A percentile compares a stretch with the other conserved stretches of the same genome.
These are phyloP conservation scores for Chaetomiaceae sp. DNA, from an alignment of 2,329 filamentous ascomycete genomes.

Conservation along the genomic window DNA sequence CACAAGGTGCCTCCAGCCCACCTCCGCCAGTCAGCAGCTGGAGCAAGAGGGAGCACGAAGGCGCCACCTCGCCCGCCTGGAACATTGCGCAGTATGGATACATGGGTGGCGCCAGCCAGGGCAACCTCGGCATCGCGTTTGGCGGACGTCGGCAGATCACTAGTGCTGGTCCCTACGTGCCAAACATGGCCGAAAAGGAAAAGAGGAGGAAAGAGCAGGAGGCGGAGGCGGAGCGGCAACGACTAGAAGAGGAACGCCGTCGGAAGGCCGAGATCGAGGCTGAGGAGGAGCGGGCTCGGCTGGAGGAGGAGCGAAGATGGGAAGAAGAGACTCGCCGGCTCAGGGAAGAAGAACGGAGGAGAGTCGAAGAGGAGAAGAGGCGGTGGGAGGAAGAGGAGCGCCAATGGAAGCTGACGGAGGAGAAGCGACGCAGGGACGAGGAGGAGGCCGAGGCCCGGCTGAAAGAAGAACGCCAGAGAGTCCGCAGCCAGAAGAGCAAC, in stretches of 20 bases:
- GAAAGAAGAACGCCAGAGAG: constrained; percentile 58
- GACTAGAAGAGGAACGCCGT: constrained; percentile 45
- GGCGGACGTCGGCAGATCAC: constrained; percentile 91
- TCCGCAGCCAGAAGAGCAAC: constrained; percentile 52
- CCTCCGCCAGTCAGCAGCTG: constrained; percentile 68
- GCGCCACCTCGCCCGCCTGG: constrained; percentile 81
- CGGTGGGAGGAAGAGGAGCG: constrained; percentile 73
- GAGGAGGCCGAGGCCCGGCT: constrained; percentile 62
- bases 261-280: constrained; percentile 42
- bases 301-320: constrained; percentile 66
- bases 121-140: constrained; percentile 89
- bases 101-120: constrained; percentile 94
- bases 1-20: constrained; percentile 45
- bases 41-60: constrained; percentile 80
- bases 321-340: constrained; percentile 66
- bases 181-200: constrained; percentile 79
- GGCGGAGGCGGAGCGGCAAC: constrained; percentile 55
- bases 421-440: constrained; percentile 64
- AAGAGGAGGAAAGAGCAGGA: constrained; percentile 52
- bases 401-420: constrained; percentile 67
- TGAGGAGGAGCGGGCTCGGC: constrained; percentile 56
- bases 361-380: constrained; percentile 61
- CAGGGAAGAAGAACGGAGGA: constrained; percentile 58
- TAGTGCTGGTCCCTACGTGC: constrained; percentile 69
- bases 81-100: constrained; percentile 98